A percentile compares a stretch with the other conserved stretches of the same genome.
Conservation (phyloP, 352 stramenopile genomes). For the Phytophthora niederhauseri region DNA sequence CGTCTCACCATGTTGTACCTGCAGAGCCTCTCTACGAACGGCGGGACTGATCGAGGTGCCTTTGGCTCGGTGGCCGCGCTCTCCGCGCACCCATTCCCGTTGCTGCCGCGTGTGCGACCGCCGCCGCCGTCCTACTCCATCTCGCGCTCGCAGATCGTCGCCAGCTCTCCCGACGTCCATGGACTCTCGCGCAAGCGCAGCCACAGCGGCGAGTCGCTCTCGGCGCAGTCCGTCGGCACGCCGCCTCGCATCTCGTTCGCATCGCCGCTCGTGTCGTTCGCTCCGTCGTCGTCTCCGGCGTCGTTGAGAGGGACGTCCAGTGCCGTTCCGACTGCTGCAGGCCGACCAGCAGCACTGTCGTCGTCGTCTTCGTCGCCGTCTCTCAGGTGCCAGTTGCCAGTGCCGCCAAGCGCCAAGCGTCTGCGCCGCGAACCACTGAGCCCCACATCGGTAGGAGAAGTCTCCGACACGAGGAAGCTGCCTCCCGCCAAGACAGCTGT, state of each 20-base stretch:
- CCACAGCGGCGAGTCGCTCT: slow-evolving; percentile 17
- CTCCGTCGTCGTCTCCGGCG: neutral
- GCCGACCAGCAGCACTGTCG: neutral
- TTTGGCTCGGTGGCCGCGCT: slow-evolving; percentile 25
- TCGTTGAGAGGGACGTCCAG: neutral
- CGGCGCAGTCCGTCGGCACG: slow-evolving; percentile 1
- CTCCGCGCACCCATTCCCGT: slow-evolving; percentile 12
- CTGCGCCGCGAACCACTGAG: slow-evolving; percentile 43
- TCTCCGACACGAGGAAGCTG: slow-evolving; percentile 35
- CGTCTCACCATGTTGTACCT: neutral
- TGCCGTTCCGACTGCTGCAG: neutral
- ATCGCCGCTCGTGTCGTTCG: slow-evolving; percentile 4
- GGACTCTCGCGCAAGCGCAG: slow-evolving; percentile 27
- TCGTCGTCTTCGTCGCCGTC: neutral
- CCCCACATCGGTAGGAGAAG: slow-evolving; percentile 55
- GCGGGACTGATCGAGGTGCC: slow-evolving; percentile 41
- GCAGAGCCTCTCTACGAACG: slow-evolving; percentile 42
- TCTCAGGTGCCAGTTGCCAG: slow-evolving; percentile 24
- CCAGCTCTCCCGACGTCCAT: slow-evolving; percentile 1
- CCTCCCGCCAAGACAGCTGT: slow-evolving; percentile 17
- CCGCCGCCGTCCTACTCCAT: slow-evolving; percentile 28
- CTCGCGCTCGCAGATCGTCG: slow-evolving; percentile 27
- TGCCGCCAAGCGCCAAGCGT: slow-evolving; percentile 31
- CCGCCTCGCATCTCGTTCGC: slow-evolving; percentile 18
- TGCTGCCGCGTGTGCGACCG: slow-evolving; percentile 7